These are phyloP conservation scores for Castanea crenata DNA, from an alignment of 306 rosid species.

Conservation along the genomic window DNA sequence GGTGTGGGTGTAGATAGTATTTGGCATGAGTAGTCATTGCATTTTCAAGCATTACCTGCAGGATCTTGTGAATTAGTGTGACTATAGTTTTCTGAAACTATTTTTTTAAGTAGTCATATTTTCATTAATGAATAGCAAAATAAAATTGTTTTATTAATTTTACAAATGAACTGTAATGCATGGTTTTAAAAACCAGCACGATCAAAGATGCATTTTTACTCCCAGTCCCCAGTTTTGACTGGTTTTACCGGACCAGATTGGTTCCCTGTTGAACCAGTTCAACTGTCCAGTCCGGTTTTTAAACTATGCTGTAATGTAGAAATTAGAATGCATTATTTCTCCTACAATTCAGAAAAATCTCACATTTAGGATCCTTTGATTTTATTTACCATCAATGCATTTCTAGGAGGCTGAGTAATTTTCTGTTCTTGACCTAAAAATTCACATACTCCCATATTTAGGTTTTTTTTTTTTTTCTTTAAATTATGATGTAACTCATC, in stretches of 20 bases:
- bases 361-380: not conserved
- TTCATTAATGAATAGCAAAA: not conserved
- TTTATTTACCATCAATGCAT: not conserved
- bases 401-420: not conserved
- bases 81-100: not conserved
- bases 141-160: not conserved
- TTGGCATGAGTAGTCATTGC: conserved; percentile 5
- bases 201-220: too few species aligned
- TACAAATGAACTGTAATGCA: not conserved
- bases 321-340: not conserved
- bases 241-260: too few species aligned
- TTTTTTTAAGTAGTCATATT: not conserved
- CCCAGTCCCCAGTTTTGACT: too few species aligned
- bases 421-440: not conserved
- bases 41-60: not conserved
- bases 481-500: not conserved
- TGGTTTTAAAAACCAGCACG: too few species aligned
- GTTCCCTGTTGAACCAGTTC: too few species aligned
- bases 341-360: not conserved
- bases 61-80: not conserved
- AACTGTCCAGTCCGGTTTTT: too few species aligned
- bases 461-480: not conserved
- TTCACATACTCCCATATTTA: not conserved
- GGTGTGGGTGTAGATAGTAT: conserved; percentile 11
- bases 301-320: too few species aligned